These are phyloP conservation scores for Gentiana macrophylla DNA, from an alignment of 257 asterid species.

Conservation along the genomic window DNA sequence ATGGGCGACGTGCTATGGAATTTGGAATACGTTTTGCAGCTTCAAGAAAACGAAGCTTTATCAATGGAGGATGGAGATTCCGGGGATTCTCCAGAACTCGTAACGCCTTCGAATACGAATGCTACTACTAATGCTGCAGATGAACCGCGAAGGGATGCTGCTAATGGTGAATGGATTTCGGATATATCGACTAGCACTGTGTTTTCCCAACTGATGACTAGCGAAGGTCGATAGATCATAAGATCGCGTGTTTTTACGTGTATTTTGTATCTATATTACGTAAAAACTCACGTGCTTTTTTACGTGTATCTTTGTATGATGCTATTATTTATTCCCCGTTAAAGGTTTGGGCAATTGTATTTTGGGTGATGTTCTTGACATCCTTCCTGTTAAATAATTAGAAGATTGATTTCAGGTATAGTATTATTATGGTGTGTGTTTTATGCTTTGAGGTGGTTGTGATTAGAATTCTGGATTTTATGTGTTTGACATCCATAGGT, in stretches of 20 bases:
- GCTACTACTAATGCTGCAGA: constrained; percentile 5
- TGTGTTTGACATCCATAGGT: too few species aligned
- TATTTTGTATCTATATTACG: not conserved
- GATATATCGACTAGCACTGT: constrained; percentile 56
- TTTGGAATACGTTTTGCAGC: constrained; percentile 59
- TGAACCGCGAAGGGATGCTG: constrained; percentile 11
- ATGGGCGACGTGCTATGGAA: constrained; percentile 83
- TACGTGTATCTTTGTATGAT: not conserved
- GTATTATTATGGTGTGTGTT: too few species aligned
- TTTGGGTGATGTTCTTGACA: too few species aligned
- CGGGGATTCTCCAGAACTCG: constrained; percentile 9
- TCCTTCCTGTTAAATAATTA: too few species aligned
- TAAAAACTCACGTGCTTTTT: not conserved
- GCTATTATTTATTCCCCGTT: not conserved
- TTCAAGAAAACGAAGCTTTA: constrained; percentile 35
- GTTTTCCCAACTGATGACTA: constrained; percentile 67
- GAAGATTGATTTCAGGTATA: too few species aligned
- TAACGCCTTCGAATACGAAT: constrained; percentile 14
- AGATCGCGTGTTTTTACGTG: not conserved
- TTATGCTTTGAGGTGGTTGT: too few species aligned
- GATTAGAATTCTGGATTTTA: too few species aligned
- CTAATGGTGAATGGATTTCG: constrained; percentile 30
- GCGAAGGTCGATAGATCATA: constrained; percentile 43
- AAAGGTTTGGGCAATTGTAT: too few species aligned
- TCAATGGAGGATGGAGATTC: constrained; percentile 11